Evolutionary conservation across 345 rosid genomes (phyloP), one percentile per base, ranked within the genome.

Genomic region (Capsella bursapastoris): DNA sequence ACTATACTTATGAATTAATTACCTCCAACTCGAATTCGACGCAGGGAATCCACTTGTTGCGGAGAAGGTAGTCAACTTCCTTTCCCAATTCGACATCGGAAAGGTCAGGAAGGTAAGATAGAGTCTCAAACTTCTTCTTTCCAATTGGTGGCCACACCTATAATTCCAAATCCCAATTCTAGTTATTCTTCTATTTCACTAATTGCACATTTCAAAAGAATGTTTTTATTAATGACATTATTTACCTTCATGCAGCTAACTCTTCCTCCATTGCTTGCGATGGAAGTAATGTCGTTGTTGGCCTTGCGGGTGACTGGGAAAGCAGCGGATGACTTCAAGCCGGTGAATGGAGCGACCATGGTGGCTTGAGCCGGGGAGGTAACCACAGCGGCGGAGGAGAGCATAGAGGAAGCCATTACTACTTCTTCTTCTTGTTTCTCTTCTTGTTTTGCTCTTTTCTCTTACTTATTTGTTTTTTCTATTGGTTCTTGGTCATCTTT

Each of bases 11-110:
- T 22, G 50, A 41, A 35, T 18, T 25, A 0, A 8, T 13, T 75
- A 86, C 87, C 85, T 78, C 74, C 25, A 68, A 25, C 73, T 85
- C 84, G 81, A 87, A 89, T 72, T 89, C 94, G 77, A 89, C 70
- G 82, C 94, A 87, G 44, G 94, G 94, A 78, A 87, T 15, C 91
- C 95, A 89, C 38, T 80, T 78, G 12, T 1, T 64, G 40, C 88
- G 85, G 45, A 89, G 18, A 73, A 89, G 91, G 88, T 89, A 89
- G 3, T 66, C 75, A 0, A 87, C 61, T 81, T 89, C 91, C 80
- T 68, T 81, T 2, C 13, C 60, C 80, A 87, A 74, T 2, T 64
- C 10, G 3, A 51, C 77, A 0, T 10, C 15, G 0, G 67, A 6
- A 53, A 89, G 86, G 58, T 69, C 63, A 14, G 85, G 91, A n/a